Percentiles rank a stretch among this genome's conserved stretches.
phyloP scores from a whole-genome alignment of 2,329 filamentous ascomycete genomes.

The Aspergillus spinulosporus region DNA sequence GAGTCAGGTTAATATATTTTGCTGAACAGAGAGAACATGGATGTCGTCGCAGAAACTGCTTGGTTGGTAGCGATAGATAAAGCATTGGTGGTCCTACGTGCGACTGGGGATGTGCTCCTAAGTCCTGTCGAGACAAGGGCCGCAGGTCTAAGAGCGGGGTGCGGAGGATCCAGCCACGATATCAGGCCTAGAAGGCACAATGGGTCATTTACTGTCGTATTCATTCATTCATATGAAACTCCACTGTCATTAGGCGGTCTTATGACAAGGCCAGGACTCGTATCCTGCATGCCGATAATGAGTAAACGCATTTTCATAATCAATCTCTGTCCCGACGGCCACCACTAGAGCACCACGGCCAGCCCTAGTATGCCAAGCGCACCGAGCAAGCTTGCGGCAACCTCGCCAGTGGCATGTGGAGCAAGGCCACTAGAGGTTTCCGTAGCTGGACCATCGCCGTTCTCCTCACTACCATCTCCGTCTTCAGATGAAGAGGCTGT shows the following conservation, averaged over 20 bases:
- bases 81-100: not conserved
- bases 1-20: not conserved
- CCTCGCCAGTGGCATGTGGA: slow-evolving; percentile 8
- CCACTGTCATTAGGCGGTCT: not conserved
- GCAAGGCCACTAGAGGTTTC: slow-evolving; percentile 5
- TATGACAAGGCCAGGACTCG: not conserved
- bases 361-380: slow-evolving; percentile 2
- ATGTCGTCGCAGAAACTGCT: not conserved
- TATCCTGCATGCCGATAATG: slow-evolving; percentile 1
- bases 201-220: too few relatives aligned
- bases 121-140: too few relatives aligned
- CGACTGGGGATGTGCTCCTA: too few relatives aligned
- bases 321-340: not conserved
- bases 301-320: not conserved
- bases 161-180: too few relatives aligned
- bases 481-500: not conserved
- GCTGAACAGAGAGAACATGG: not conserved
- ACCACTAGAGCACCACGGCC: slow-evolving; percentile 6
- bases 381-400: not conserved
- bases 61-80: not conserved
- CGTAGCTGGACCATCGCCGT: not conserved
- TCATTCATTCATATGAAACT: not conserved
- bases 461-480: not conserved
- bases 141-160: too few relatives aligned
- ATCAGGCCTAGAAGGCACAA: too few relatives aligned